phyloP scores from a whole-genome alignment of 73 alveolate genomes.

The Blepharisma stoltei region DNA sequence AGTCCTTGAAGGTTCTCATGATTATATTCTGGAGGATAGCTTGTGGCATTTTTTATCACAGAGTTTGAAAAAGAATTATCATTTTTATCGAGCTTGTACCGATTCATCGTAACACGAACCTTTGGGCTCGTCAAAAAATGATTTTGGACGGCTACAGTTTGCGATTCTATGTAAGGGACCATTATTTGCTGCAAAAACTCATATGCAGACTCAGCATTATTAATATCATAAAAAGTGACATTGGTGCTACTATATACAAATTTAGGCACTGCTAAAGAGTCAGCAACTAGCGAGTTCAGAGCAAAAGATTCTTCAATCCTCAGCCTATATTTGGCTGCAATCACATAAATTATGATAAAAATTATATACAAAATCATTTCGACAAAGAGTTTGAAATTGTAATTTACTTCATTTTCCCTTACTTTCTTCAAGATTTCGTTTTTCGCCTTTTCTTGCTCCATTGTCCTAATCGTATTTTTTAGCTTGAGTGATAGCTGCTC shows the following conservation, averaged over 20 bases:
- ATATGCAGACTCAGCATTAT: too few species aligned
- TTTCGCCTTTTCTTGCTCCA: slow-evolving; percentile 22
- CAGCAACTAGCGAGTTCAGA: background rate
- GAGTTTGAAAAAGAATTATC: too few species aligned
- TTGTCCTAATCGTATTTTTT: slow-evolving; percentile 28
- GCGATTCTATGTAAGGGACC: too few species aligned
- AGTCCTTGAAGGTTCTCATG: too few species aligned
- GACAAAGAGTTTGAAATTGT: slow-evolving; percentile 24
- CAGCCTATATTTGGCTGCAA: background rate
- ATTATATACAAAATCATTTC: background rate
- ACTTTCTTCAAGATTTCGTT: background rate
- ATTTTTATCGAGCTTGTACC: too few species aligned
- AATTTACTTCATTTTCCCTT: slow-evolving; percentile 22
- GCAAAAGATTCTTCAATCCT: background rate
- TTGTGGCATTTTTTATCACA: too few species aligned
- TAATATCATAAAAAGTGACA: too few species aligned
- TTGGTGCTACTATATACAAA: background rate
- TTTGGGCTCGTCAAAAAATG: too few species aligned
- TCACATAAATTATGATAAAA: background rate
- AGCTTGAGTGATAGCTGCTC: slow-evolving; percentile 40
- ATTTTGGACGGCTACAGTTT: too few species aligned
- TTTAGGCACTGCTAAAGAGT: background rate
- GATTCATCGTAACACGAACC: too few species aligned
- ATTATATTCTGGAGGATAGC: too few species aligned
- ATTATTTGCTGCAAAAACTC: too few species aligned